A percentile compares a stretch with the other conserved stretches of the same genome.
Evolutionary conservation across 192 early-diverging fungal genomes (phyloP).

Genomic region (Coemansia sp.): DNA sequence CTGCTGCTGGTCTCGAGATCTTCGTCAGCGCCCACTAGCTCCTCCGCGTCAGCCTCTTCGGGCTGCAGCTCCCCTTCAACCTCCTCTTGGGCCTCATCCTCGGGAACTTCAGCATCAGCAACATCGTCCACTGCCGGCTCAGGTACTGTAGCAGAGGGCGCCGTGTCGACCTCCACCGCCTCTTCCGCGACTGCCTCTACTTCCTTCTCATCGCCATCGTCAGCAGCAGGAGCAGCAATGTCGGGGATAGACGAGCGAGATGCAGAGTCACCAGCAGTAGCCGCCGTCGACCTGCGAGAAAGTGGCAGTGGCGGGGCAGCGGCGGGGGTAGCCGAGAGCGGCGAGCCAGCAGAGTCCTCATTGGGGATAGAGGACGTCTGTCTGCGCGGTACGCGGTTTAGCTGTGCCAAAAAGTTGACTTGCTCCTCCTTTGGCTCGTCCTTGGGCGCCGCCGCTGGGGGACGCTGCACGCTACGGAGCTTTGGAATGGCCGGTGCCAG

Average conservation of each 20-base stretch:
- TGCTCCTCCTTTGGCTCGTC: slow-evolving; percentile 29
- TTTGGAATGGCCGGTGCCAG: slow-evolving; percentile 30
- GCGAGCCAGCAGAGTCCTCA: slow-evolving; percentile 23
- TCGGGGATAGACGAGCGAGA: not conserved
- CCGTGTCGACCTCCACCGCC: not conserved
- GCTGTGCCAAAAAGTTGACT: slow-evolving; percentile 42
- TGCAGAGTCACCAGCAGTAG: not conserved
- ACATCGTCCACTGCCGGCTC: not conserved
- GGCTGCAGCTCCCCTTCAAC: not conserved
- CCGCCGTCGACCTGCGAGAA: slow-evolving; percentile 13
- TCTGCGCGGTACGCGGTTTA: slow-evolving; percentile 44
- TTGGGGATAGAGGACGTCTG: slow-evolving; percentile 7
- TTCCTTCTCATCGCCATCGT: not conserved
- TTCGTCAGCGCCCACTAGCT: slow-evolving; percentile 9
- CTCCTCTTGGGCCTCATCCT: not conserved
- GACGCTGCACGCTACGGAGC: slow-evolving; percentile 48
- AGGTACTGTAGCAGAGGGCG: not conserved
- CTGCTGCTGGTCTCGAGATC: not conserved
- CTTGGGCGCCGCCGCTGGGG: slow-evolving; percentile 16
- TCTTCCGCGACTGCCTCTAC: not conserved
- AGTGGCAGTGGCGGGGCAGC: slow-evolving; percentile 15
- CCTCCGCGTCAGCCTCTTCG: slow-evolving; percentile 5
- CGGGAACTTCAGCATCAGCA: not conserved
- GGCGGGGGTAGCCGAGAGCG: slow-evolving; percentile 13
- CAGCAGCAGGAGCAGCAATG: not conserved